Conservation (phyloP, 2,329 filamentous ascomycete genomes). For the Xylaria hypoxylon region DNA sequence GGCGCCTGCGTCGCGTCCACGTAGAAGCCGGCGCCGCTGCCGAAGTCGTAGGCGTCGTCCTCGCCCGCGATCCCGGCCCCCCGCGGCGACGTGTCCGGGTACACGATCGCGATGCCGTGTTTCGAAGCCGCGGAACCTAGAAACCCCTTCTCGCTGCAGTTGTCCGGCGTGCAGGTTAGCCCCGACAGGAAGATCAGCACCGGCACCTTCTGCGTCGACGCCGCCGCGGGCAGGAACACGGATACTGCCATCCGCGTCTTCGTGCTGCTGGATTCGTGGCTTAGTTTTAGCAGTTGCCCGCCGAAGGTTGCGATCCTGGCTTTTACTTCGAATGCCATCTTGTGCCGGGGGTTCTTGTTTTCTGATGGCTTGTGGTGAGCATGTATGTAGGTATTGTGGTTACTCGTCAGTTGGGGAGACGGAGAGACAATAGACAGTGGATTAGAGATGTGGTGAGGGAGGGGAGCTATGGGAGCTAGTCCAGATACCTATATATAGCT, state of each 20-base stretch:
- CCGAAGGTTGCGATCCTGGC: slow-evolving; percentile 92
- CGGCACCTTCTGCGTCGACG: slow-evolving; percentile 70
- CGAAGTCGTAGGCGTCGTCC: slow-evolving; percentile 91
- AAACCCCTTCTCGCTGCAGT: slow-evolving; percentile 86
- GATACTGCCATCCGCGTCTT: slow-evolving; percentile 92
- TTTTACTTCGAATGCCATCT: slow-evolving; percentile 88
- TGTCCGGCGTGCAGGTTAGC: slow-evolving; percentile 93
- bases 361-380: too few relatives aligned
- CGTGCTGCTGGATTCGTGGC: slow-evolving; percentile 82
- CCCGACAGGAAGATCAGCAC: slow-evolving; percentile 94
- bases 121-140: slow-evolving; percentile 85
- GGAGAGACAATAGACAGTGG: background rate
- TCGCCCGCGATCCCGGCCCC: slow-evolving; percentile 85
- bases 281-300: slow-evolving; percentile 93
- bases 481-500: background rate
- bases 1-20: slow-evolving; percentile 83
- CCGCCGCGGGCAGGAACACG: slow-evolving; percentile 79
- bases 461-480: background rate
- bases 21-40: slow-evolving; percentile 93
- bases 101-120: slow-evolving; percentile 90
- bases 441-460: background rate
- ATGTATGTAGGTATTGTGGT: too few relatives aligned
- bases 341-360: background rate
- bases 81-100: slow-evolving; percentile 93
- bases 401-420: background rate